Conservation (phyloP, 139 green algal species). For the Chlorella vulgaris region DNA sequence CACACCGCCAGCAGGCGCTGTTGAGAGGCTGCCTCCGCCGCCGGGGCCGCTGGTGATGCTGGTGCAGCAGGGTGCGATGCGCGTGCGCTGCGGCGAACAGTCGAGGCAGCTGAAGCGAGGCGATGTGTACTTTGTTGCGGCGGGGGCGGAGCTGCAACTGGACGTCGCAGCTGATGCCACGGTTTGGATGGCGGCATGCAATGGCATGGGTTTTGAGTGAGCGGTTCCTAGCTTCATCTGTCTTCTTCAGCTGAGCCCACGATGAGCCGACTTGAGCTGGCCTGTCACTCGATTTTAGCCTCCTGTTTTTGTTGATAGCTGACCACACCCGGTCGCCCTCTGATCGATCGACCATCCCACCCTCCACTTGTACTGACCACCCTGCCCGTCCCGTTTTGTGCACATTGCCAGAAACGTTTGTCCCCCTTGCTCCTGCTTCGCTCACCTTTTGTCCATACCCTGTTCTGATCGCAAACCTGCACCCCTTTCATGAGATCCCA, state of each 20-base stretch:
- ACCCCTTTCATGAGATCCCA: too few relatives aligned
- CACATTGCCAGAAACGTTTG: too few relatives aligned
- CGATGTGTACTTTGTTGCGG: conserved; percentile 42
- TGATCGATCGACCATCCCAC: too few relatives aligned
- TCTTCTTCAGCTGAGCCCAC: neutral
- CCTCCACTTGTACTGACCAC: too few relatives aligned
- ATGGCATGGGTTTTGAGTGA: conserved; percentile 41
- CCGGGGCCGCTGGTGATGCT: conserved; percentile 34
- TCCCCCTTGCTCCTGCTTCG: too few relatives aligned
- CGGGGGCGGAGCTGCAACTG: conserved; percentile 25
- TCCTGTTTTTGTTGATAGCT: too few relatives aligned
- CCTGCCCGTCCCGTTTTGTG: too few relatives aligned
- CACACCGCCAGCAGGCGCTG: neutral
- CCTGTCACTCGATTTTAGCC: too few relatives aligned
- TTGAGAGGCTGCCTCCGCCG: conserved; percentile 14
- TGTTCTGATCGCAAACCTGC: too few relatives aligned
- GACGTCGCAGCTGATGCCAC: neutral
- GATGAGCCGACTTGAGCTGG: too few relatives aligned
- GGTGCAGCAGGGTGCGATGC: conserved; percentile 31
- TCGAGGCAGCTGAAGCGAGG: conserved; percentile 22
- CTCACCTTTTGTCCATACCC: too few relatives aligned
- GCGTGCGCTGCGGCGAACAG: conserved; percentile 1
- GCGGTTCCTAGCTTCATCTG: neutral
- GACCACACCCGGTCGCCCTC: too few relatives aligned
- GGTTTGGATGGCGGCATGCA: conserved; percentile 32